These are phyloP conservation scores for Colletotrichum sp. DNA, from an alignment of 2,329 filamentous ascomycete species.

Conservation along the genomic window DNA sequence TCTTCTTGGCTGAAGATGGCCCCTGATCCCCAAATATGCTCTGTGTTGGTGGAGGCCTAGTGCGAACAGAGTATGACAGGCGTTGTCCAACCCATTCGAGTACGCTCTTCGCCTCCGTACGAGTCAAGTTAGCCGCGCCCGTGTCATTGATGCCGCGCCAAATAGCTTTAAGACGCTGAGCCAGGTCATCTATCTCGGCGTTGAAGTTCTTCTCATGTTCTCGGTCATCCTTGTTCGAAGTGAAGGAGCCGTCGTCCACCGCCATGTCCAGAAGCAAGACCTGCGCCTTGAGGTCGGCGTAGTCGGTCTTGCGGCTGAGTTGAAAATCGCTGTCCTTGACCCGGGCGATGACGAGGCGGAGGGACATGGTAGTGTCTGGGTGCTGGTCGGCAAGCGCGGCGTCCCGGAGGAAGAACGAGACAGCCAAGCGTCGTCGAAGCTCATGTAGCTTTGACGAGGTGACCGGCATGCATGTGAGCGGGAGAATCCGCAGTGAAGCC, in stretches of 20 bases:
- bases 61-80: conserved; percentile 73
- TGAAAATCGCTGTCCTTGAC: conserved; percentile 55
- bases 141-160: conserved; percentile 73
- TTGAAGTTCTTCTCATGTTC: conserved; percentile 64
- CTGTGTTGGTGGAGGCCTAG: conserved; percentile 60
- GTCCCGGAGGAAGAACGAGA: conserved; percentile 66
- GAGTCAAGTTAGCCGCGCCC: conserved; percentile 73
- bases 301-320: conserved; percentile 66
- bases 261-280: conserved; percentile 75
- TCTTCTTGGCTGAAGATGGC: conserved; percentile 42
- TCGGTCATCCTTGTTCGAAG: conserved; percentile 30
- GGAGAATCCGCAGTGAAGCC: conserved; percentile 58
- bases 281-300: conserved; percentile 68
- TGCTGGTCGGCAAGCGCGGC: conserved; percentile 42
- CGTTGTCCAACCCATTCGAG: conserved; percentile 79
- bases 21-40: conserved; percentile 54
- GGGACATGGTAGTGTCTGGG: conserved; percentile 45
- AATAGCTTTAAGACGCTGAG: conserved; percentile 61
- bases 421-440: conserved; percentile 70
- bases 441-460: conserved; percentile 56
- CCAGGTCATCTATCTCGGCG: conserved; percentile 70
- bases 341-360: conserved; percentile 50
- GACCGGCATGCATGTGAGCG: conserved; percentile 65
- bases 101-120: conserved; percentile 78
- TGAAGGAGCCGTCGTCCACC: conserved; percentile 65